phyloP scores from a whole-genome alignment of 2,329 filamentous ascomycete genomes.

The Alternaria sp. region DNA sequence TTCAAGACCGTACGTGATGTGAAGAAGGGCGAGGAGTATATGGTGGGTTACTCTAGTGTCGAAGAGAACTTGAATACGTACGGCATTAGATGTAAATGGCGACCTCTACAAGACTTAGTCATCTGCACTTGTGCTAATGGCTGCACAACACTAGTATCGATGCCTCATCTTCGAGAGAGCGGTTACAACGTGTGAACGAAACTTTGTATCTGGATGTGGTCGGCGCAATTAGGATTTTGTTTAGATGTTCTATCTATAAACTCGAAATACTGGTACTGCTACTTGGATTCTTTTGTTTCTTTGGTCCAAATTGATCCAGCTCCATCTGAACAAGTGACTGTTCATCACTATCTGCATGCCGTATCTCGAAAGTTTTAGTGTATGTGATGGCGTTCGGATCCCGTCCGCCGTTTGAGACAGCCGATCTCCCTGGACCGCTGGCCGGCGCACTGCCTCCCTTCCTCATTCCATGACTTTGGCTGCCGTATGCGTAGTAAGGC shows the following conservation, averaged over 20 bases:
- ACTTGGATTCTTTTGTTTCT: slow-evolving; percentile 10
- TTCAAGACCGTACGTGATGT: neutral
- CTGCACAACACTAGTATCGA: neutral
- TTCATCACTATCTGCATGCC: slow-evolving; percentile 22
- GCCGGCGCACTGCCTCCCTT: slow-evolving; percentile 25
- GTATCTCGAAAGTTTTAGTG: slow-evolving; percentile 26
- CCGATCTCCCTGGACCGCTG: slow-evolving; percentile 9
- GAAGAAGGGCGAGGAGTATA: neutral
- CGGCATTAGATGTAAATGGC: neutral
- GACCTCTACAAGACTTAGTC: neutral
- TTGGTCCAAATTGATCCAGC: slow-evolving; percentile 9
- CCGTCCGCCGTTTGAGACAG: neutral
- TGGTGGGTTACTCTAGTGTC: neutral
- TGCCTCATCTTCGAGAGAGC: neutral
- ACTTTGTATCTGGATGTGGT: neutral
- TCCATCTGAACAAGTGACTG: slow-evolving; percentile 17
- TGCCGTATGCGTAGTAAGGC: slow-evolving; percentile 24
- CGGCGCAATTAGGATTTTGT: neutral
- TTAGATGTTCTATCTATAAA: slow-evolving; percentile 9
- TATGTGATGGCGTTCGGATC: slow-evolving; percentile 22
- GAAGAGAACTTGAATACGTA: neutral
- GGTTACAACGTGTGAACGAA: rapidly evolving
- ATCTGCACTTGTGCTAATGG: neutral
- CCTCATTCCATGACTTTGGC: slow-evolving; percentile 32
- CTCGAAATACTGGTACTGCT: slow-evolving; percentile 22